Base-by-base conservation (phyloP, 768 basidiomycete genomes). In the Mycena albidolilacea region DNA sequence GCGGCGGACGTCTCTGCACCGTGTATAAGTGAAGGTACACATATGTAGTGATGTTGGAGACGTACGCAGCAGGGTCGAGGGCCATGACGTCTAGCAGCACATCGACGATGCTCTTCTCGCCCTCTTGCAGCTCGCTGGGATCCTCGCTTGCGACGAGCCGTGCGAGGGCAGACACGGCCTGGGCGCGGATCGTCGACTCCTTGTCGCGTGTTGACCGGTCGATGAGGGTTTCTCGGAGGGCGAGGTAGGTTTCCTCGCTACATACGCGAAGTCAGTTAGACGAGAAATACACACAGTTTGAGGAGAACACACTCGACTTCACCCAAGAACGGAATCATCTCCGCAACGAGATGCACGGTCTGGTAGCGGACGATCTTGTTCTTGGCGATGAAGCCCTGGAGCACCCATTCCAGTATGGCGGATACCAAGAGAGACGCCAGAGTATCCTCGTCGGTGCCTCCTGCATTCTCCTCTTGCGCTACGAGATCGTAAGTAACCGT, bases 351-450 rank as follows among this genome's bases (percentile, higher is more conserved):
- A 66, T 94, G 93, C 0, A 95, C 87, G 61, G 90, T 91, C 39
- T 97, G 90, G 78, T 92, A 97, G 17, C 97, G 89, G 30, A 94
- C 92, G 58, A 88, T 87, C 85, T 98, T 99, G 85, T 97, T 96
- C 82, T 98, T 98, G 1, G 97, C 95, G 5, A 87, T 77, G 81
- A 97, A 97, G 3, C 97, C 97, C 74, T 90, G 88, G 69, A 96
- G 83, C 30, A 98, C 82, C 85, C 91, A 95, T 60, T 88, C 88
- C 54, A 97, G 84, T 9, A 96, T 83, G 50, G 89, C 86, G 5
- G 88, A 82, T 1, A 92, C 84, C 77, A 97, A 94, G 72, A 95
- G 86, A 0, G 94, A 87, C 0, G 90, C 87, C 0, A 91, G 81
- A 0, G 92, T 93, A 5, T 95, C 93, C 30, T 93, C 92, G 19